Percentiles rank a stretch among this genome's conserved stretches.
Conservation (phyloP, 2,329 filamentous ascomycete genomes). For the Capronia epimyces region DNA sequence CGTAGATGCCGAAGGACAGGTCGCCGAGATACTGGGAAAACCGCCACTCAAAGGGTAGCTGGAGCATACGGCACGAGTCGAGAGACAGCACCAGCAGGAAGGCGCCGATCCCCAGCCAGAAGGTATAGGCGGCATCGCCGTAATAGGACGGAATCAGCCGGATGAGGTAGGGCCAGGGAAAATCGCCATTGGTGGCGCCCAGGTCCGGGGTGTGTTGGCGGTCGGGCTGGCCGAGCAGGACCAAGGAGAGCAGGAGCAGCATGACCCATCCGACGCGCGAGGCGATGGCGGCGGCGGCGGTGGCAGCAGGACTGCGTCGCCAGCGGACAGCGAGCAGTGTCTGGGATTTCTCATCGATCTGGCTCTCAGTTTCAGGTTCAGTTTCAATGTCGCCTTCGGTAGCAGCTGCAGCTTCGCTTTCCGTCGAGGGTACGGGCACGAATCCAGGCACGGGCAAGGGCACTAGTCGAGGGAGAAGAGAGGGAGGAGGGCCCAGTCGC, state of each 20-base stretch:
- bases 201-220: not conserved
- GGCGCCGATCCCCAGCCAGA: slow-evolving; percentile 40
- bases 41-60: slow-evolving; percentile 39
- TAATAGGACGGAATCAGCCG: slow-evolving; percentile 35
- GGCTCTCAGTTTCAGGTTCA: not conserved
- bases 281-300: not conserved
- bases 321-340: slow-evolving; percentile 2
- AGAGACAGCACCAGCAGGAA: slow-evolving; percentile 40
- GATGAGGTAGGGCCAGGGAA: slow-evolving; percentile 36
- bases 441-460: too few species aligned
- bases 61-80: slow-evolving; percentile 39
- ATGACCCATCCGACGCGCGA: not conserved
- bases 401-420: not conserved
- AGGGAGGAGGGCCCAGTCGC: slow-evolving; percentile 15
- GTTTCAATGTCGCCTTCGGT: not conserved
- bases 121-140: slow-evolving; percentile 40
- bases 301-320: not conserved
- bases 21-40: slow-evolving; percentile 45
- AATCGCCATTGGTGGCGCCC: not conserved
- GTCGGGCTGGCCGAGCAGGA: slow-evolving; percentile 14
- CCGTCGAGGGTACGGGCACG: too few species aligned
- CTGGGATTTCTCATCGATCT: not conserved
- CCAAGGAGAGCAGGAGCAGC: not conserved
- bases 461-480: not conserved
- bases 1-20: slow-evolving; percentile 45